Percentiles rank a stretch among this genome's conserved stretches.
Conservation (phyloP, 2,329 filamentous ascomycete genomes). For the Trichoderma sp. region DNA sequence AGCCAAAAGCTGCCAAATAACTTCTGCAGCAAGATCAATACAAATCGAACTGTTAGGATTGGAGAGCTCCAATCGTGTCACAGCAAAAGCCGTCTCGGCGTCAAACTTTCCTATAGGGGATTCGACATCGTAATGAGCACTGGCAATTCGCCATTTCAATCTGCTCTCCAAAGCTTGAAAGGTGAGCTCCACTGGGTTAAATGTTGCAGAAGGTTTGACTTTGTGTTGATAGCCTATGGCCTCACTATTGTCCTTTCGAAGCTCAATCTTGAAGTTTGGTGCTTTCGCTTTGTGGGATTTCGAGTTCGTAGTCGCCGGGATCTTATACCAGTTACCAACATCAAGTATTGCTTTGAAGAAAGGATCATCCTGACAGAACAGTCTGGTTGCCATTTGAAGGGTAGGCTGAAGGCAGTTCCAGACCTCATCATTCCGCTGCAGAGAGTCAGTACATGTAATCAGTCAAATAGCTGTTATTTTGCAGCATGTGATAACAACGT, state of each 20-base stretch:
- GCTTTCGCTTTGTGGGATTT: neutral
- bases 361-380: constrained; percentile 27
- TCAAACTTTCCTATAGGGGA: neutral
- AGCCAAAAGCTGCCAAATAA: constrained; percentile 31
- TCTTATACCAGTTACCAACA: constrained; percentile 28
- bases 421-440: constrained; percentile 29
- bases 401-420: constrained; percentile 35
- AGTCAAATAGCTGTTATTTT: too few relatives aligned
- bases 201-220: neutral
- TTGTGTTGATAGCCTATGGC: neutral
- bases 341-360: constrained; percentile 30
- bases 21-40: constrained; percentile 25
- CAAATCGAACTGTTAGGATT: neutral
- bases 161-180: neutral
- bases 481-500: neutral
- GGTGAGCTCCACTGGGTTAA: neutral
- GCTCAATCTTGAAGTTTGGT: neutral
- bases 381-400: constrained; percentile 30
- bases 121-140: neutral
- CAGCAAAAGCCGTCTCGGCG: neutral
- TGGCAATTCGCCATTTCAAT: neutral
- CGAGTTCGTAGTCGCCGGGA: constrained; percentile 22
- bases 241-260: neutral
- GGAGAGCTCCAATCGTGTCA: neutral
- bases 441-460: neutral